Percentiles rank a stretch among this genome's conserved stretches.
These are phyloP conservation scores for Ottelia alismoides DNA, from an alignment of 106 monocot genomes.

Conservation along the genomic window DNA sequence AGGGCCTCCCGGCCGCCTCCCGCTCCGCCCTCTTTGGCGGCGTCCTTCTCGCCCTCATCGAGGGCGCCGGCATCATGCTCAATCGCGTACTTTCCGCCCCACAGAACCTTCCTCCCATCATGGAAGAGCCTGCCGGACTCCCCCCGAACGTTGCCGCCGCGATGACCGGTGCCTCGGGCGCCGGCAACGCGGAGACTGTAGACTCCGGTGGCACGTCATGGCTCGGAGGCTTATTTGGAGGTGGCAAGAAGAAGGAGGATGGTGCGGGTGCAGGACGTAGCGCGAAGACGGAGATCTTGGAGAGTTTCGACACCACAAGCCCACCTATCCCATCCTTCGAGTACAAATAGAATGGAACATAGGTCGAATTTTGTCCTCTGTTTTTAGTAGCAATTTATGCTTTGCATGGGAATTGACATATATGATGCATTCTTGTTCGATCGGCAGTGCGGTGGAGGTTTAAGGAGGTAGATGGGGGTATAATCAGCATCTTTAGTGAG, in stretches of 20 bases:
- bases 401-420: no score
- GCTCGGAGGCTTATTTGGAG: constrained; percentile 46
- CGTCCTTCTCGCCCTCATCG: constrained; percentile 49
- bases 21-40: constrained; percentile 43
- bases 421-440: no score
- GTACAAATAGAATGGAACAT: constrained; percentile 13
- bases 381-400: no score
- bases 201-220: constrained; percentile 9
- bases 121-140: constrained; percentile 2
- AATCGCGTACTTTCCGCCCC: constrained; percentile 32
- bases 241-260: constrained; percentile 32
- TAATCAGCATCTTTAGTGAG: no score
- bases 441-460: no score
- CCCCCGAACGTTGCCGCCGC: constrained; percentile 1
- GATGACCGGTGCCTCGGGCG: not conserved
- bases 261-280: not conserved
- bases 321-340: constrained; percentile 8
- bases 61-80: constrained; percentile 62
- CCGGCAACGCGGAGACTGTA: no score
- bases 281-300: constrained; percentile 6
- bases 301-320: constrained; percentile 8
- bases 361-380: no score
- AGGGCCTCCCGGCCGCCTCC: constrained; percentile 48
- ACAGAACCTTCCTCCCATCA: constrained; percentile 25
- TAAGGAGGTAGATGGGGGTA: no score